Evolutionary conservation across 495 filamentous ascomycete genomes (phyloP).

Genomic region (Hapsidospora chrysogenum): DNA sequence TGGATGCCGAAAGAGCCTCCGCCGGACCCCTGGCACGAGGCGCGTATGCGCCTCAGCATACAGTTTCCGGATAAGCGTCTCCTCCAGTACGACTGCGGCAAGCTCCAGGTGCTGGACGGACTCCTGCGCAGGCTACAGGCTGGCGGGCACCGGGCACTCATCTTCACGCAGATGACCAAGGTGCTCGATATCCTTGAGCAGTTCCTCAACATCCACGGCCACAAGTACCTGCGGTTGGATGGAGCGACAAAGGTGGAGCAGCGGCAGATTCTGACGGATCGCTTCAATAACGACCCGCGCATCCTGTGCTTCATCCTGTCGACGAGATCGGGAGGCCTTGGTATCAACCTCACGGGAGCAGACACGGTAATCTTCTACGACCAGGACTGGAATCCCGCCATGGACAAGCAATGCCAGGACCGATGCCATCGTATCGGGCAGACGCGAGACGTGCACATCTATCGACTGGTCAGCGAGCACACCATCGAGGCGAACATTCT

Average conservation of each 20-base stretch:
- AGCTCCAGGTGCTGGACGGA: slow-evolving; percentile 78
- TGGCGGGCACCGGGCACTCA: slow-evolving; percentile 81
- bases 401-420: slow-evolving; percentile 99
- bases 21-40: slow-evolving; percentile 78
- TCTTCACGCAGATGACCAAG: slow-evolving; percentile 99
- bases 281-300: slow-evolving; percentile 87
- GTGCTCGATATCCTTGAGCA: slow-evolving; percentile 95
- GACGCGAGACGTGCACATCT: slow-evolving; percentile 96
- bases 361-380: slow-evolving; percentile 99
- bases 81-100: slow-evolving; percentile 95
- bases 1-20: slow-evolving; percentile 34
- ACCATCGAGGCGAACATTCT: slow-evolving; percentile 99
- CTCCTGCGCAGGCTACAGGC: slow-evolving; percentile 77
- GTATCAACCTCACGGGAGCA: slow-evolving; percentile 92
- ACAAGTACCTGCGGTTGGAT: slow-evolving; percentile 91
- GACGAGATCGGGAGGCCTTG: slow-evolving; percentile 83
- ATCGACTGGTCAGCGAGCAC: slow-evolving; percentile 90
- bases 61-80: slow-evolving; percentile 94
- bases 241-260: slow-evolving; percentile 89
- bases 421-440: slow-evolving; percentile 96
- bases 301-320: slow-evolving; percentile 93
- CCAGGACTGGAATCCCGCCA: slow-evolving; percentile 97
- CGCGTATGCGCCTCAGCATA: slow-evolving; percentile 81
- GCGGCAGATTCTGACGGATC: slow-evolving; percentile 85
- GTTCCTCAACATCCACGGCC: slow-evolving; percentile 94